Evolutionary conservation across 73 alveolate genomes (phyloP), one percentile per base, ranked within the genome.

Genomic region (Blepharisma stoltei): DNA sequence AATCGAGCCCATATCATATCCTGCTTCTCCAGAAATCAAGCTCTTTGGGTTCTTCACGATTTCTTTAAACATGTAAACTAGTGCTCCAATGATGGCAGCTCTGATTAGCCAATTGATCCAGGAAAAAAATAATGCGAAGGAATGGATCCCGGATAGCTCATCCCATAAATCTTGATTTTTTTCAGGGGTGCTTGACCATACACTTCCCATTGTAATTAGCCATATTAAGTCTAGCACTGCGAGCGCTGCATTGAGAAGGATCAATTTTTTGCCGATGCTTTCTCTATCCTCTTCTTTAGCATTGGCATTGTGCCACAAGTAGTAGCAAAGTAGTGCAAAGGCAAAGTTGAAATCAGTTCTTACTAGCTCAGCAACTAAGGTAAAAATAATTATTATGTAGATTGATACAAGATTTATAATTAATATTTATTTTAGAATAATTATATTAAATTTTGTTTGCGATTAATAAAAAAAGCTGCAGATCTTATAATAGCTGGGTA

Each of bases 331-430:
- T 7, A 69, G 60, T 11, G 79, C 79, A 25, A 69, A 69, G 60
- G 67, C 79, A 43, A 69, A 69, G 43, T 69, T 69, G 65, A 69
- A 69, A 43, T 69, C 79, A 37, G 79, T 69, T 44, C 79, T 69
- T 20, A 69, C 79, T 43, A 68, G n/a, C 8, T 8, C 60, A 49
- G 60, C 18, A 49, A 49, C n/a, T n/a, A n/a, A n/a, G n/a, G n/a
- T n/a, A n/a, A n/a, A n/a, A n/a, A n/a, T n/a, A n/a, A n/a, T n/a
- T n/a, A n/a, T n/a, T n/a, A n/a, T n/a, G n/a, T n/a, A n/a, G n/a
- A n/a, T n/a, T n/a, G n/a, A n/a, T n/a, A n/a, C n/a, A n/a, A n/a
- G n/a, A n/a, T n/a, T n/a, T n/a, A n/a, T n/a, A n/a, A n/a, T n/a
- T n/a, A n/a, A n/a, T n/a, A n/a, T n/a, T n/a, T n/a, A n/a, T n/a